These are phyloP conservation scores for Russula dissimulans DNA, from an alignment of 768 basidiomycete species.

Conservation along the genomic window DNA sequence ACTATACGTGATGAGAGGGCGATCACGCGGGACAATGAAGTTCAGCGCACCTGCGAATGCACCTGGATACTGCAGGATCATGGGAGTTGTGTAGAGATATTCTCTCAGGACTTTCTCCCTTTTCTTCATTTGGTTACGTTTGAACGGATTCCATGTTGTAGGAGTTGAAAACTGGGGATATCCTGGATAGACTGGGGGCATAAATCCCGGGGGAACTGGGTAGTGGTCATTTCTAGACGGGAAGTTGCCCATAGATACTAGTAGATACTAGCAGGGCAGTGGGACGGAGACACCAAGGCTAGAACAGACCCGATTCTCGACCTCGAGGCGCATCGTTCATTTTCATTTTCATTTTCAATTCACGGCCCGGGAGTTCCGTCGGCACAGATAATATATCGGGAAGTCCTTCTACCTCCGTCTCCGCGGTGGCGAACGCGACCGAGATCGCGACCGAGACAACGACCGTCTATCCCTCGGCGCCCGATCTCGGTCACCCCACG, in stretches of 20 bases:
- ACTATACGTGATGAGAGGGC: neutral
- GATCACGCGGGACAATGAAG: neutral
- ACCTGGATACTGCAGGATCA: constrained; percentile 16
- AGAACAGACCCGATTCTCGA: neutral
- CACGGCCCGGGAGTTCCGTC: too few relatives aligned
- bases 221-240: constrained; percentile 9
- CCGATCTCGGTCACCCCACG: constrained; percentile 32
- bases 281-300: neutral
- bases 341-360: neutral
- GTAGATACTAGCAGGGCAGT: neutral
- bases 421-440: constrained; percentile 34
- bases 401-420: constrained; percentile 9
- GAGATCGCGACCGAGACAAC: constrained; percentile 28
- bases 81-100: constrained; percentile 16
- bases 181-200: constrained; percentile 8
- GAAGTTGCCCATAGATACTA: constrained; percentile 8
- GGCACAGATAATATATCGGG: neutral
- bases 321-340: neutral
- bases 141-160: constrained; percentile 16
- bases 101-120: constrained; percentile 13
- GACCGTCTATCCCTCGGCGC: constrained; percentile 29
- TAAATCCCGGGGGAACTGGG: constrained; percentile 6
- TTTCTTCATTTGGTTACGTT: constrained; percentile 11
- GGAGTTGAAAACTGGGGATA: neutral
- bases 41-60: constrained; percentile 4